Evolutionary conservation across 2,329 filamentous ascomycete genomes (phyloP), one percentile per base, ranked within the genome.

Genomic region (Chrysoporthe deuterocubensis): DNA sequence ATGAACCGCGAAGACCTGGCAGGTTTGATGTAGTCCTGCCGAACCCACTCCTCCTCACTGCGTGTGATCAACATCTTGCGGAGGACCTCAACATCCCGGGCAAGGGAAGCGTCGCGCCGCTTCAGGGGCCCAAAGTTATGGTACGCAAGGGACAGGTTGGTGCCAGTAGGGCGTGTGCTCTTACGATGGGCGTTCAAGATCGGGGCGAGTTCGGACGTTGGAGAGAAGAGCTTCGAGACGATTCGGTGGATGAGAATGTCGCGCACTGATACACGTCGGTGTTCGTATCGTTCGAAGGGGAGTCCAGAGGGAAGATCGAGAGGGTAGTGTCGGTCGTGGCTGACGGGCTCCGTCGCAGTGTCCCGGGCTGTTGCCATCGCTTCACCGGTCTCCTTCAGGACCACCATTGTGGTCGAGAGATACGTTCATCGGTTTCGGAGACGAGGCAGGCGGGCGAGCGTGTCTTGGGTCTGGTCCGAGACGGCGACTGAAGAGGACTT

Each of bases 221-320:
- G 76, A 26, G 62, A 70, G 70, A 79, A 72, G 37, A 74, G 71
- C n/a, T 76, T 73, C 48, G 73, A 69, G 73, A 77, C 73, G 46
- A 78, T 73, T 8, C 74, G 75, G 64, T 75, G 74, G 56, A 77
- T 72, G 65, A 79, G 68, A 52, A 78, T 68, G 58, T 78, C 78
- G 21, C 75, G 75, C 21, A 71, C 72, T 4, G 71, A 73, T 8
- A 79, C 59, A 4, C 73, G 72, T 43, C 72, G 76, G 66, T 79
- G 77, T 8, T 75, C 73, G 65, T 79, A 80, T n/a, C 73, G 72
- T 37, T 69, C 66, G 68, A 78, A 78, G 48, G 76, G 74, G 43
- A 77, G 72, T 46, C 75, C 69, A 21, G 60, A 62, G 40, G 75
- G 68, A n/a, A 74, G 72, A 67, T 79, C 75, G 6, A 80, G 67